Evolutionary conservation across 2,329 filamentous ascomycete genomes (phyloP), one percentile per base, ranked within the genome.

Genomic region (Exophiala viscosa): DNA sequence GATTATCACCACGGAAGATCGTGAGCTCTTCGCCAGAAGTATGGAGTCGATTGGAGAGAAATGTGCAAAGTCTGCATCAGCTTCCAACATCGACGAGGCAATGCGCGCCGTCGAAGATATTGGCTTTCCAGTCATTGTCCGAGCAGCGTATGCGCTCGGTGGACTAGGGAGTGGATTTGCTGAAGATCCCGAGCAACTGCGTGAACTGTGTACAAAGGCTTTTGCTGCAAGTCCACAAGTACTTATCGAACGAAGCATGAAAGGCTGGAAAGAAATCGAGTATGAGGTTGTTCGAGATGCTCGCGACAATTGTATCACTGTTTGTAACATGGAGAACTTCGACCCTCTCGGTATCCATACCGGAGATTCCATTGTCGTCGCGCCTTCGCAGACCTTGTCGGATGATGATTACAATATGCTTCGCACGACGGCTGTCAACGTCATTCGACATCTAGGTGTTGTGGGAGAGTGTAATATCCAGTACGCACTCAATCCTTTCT

Each of bases 271-370:
- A 73, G 93, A 99, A 73, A 95, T 97, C 59, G 93, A 99, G 72
- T 99, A 97, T 68, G 93, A 99, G 72, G 93, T 97, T 57, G 93
- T 99, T 36, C 87, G 93, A 66, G 93, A 97, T 76, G 87, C 85
- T 52, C 85, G 90, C 64, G 91, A 99, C 76, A 97, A 97, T 80
- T 99, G 93, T 70, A 97, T 99, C 69, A 99, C 93, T 5, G 93
- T 99, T 57, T 99, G 93, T 73, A 99, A 99, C 77, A 97, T 99
- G 93, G 93, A 99, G 76, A 99, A 99, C 76, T 99, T 99, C 66
- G 93, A 99, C 70, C 93, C 93, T 50, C 84, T 99, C 1, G 93
- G 93, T 65, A 97, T 97, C 59, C 93, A 97, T 68, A 99, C 93
- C 2, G 93, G 93, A 70, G 93, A 99, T 69, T 97, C 92, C 10